phyloP scores from a whole-genome alignment of 1,284 basidiomycete genomes.

The Leccinum subrobustum region DNA sequence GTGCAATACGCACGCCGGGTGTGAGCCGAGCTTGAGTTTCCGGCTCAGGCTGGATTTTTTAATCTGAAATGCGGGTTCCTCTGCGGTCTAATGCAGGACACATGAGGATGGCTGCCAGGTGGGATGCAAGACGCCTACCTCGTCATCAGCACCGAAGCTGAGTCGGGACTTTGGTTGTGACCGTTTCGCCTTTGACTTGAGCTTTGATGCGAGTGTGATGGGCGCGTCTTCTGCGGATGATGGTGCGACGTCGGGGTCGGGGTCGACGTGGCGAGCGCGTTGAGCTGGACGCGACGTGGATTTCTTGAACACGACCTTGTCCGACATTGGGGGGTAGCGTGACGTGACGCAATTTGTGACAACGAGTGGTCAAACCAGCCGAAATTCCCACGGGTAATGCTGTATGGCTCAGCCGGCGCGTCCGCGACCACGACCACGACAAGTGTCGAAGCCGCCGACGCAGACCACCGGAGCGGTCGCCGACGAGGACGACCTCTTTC shows the following conservation, averaged over 20 bases:
- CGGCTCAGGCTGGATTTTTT: conserved; percentile 75
- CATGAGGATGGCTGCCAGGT: conserved; percentile 22
- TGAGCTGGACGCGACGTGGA: conserved; percentile 52
- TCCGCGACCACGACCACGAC: conserved; percentile 56
- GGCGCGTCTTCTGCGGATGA: conserved; percentile 44
- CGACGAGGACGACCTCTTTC: conserved; percentile 65
- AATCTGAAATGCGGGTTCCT: conserved; percentile 65
- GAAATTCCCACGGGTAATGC: conserved; percentile 47
- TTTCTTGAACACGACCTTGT: conserved; percentile 52
- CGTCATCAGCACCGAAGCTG: conserved; percentile 83
- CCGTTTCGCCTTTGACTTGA: conserved; percentile 68
- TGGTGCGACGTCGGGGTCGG: conserved; percentile 30
- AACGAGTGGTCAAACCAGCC: conserved; percentile 16
- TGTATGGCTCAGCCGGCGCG: conserved; percentile 22
- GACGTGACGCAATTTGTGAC: conserved; percentile 35
- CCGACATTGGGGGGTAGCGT: conserved; percentile 29
- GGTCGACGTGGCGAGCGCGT: conserved; percentile 47
- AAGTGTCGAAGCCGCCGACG: conserved; percentile 32
- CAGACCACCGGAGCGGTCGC: conserved; percentile 30
- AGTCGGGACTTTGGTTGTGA: conserved; percentile 63
- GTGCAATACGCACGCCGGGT: conserved; percentile 44
- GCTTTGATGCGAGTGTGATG: conserved; percentile 55
- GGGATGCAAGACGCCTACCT: conserved; percentile 46
- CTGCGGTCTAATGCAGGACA: conserved; percentile 45
- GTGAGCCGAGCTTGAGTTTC: conserved; percentile 56